Evolutionary conservation across 345 rosid genomes (phyloP).

Genomic region (Limnanthes douglasii): DNA sequence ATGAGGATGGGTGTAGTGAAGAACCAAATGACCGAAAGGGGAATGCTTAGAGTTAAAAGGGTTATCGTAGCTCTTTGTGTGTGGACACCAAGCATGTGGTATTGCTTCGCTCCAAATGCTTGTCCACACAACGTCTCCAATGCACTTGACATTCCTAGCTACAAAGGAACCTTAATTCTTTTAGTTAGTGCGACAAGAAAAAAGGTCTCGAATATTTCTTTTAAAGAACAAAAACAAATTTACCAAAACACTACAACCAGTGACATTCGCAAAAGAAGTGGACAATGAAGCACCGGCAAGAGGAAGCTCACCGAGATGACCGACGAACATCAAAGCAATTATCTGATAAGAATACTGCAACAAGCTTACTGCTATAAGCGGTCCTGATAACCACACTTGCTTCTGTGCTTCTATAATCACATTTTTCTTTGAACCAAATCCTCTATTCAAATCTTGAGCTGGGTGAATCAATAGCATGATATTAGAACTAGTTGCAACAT

Average conservation of each 20-base stretch:
- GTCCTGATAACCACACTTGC: no score
- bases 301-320: no score
- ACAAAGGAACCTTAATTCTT: background rate
- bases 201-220: background rate
- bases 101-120: background rate
- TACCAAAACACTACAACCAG: slow-evolving; percentile 39
- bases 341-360: no score
- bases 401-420: no score
- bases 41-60: slow-evolving; percentile 39
- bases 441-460: no score
- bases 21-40: slow-evolving; percentile 38
- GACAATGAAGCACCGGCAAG: slow-evolving; percentile 56
- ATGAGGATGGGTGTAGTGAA: slow-evolving; percentile 25
- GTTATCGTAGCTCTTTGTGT: slow-evolving; percentile 5
- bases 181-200: background rate
- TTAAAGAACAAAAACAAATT: background rate
- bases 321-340: no score
- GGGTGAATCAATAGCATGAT: no score
- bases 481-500: no score
- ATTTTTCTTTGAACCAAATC: no score
- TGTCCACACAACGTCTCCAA: background rate
- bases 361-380: no score
- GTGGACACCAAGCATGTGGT: background rate
- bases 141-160: background rate
- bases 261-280: slow-evolving; percentile 36